These are phyloP conservation scores for Berkeleyomyces basicola DNA, from an alignment of 2,329 filamentous ascomycete genomes.

Conservation along the genomic window DNA sequence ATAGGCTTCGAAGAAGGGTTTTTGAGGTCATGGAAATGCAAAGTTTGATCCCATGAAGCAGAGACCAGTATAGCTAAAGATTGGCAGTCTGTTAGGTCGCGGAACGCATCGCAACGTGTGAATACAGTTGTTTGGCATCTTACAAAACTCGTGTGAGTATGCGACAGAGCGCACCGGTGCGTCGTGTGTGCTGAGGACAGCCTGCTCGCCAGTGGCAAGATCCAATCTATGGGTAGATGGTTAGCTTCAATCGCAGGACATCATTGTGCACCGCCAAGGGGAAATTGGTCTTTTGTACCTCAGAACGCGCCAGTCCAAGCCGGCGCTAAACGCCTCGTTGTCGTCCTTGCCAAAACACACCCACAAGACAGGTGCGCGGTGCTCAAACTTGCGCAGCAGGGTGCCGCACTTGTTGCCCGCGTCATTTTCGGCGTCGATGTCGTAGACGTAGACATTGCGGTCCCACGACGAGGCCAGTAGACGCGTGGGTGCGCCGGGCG, in stretches of 20 bases:
- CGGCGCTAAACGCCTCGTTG: conserved; percentile 69
- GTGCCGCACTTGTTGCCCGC: conserved; percentile 40
- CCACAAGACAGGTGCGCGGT: conserved; percentile 74
- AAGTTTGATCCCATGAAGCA: conserved; percentile 81
- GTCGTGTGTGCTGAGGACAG: conserved; percentile 59
- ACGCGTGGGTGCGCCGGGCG: conserved; percentile 54
- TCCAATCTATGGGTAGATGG: conserved; percentile 34
- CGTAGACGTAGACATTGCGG: conserved; percentile 78
- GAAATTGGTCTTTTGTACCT: conserved; percentile 32
- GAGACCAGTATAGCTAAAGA: conserved; percentile 56
- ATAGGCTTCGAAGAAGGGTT: conserved; percentile 33
- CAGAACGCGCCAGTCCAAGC: conserved; percentile 74
- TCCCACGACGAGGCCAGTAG: conserved; percentile 94
- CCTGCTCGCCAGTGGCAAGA: conserved; percentile 54
- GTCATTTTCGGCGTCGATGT: conserved; percentile 30
- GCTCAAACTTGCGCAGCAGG: conserved; percentile 57
- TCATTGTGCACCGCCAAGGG: neutral
- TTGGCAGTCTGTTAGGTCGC: neutral
- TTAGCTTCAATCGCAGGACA: conserved; percentile 6
- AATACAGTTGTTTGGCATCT: conserved; percentile 17
- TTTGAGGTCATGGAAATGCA: conserved; percentile 63
- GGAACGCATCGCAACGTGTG: neutral
- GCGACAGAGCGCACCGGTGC: conserved; percentile 69
- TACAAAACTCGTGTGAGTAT: conserved; percentile 58
- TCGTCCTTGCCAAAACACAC: conserved; percentile 78